phyloP scores from a whole-genome alignment of 441 rosid genomes.

The Gossypium armourianum region DNA sequence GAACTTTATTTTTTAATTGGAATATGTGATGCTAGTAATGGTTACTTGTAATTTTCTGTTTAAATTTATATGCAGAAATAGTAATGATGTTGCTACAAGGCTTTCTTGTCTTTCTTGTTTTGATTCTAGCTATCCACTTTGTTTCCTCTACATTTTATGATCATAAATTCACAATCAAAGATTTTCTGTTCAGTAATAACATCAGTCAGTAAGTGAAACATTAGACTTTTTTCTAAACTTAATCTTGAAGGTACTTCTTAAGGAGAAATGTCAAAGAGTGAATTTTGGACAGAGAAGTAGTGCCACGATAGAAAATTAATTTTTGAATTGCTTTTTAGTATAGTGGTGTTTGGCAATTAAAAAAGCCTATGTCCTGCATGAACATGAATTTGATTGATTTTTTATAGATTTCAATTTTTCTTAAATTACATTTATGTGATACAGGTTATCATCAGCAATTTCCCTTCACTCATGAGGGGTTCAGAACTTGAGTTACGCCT shows the following conservation, averaged over 20 bases:
- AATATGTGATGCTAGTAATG: background rate
- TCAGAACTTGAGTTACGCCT: slow-evolving; percentile 44
- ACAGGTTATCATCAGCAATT: slow-evolving; percentile 54
- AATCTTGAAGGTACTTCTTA: background rate
- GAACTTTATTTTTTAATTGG: background rate
- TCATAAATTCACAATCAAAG: background rate
- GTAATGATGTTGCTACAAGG: background rate
- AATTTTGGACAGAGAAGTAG: slow-evolving; percentile 1
- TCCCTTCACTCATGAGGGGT: slow-evolving; percentile 71
- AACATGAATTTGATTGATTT: slow-evolving; percentile 2
- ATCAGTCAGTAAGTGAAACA: background rate
- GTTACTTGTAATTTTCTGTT: slow-evolving; percentile 1
- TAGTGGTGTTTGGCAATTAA: slow-evolving; percentile 7
- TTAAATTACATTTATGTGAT: slow-evolving; percentile 13
- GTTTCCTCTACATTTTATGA: background rate
- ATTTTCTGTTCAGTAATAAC: background rate
- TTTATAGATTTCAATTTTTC: background rate
- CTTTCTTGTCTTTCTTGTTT: background rate
- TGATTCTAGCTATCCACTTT: background rate
- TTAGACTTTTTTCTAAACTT: background rate
- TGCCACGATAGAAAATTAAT: slow-evolving; percentile 1
- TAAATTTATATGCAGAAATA: background rate
- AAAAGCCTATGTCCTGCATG: background rate
- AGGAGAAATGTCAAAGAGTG: background rate
- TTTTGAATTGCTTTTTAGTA: background rate